These are phyloP conservation scores for Fusarium avenaceum DNA, from an alignment of 2,329 filamentous ascomycete species.

Conservation along the genomic window DNA sequence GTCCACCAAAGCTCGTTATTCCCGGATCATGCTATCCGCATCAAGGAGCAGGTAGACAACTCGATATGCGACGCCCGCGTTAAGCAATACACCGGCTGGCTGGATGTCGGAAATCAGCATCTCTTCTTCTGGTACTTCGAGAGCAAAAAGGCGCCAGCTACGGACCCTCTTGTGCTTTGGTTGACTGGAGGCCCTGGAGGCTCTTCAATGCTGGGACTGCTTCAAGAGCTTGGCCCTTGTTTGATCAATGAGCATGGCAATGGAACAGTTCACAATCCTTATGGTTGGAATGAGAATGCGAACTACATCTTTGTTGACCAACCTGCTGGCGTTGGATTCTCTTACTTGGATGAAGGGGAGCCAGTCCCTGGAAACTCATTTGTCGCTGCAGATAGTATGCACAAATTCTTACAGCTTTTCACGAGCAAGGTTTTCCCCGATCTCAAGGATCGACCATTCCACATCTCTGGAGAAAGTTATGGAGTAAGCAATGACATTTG, in stretches of 20 bases:
- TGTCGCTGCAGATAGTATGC: slow-evolving; percentile 34
- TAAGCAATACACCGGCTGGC: slow-evolving; percentile 43
- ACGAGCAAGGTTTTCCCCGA: slow-evolving; percentile 26
- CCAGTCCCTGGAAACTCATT: slow-evolving; percentile 35
- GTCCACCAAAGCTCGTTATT: slow-evolving; percentile 21
- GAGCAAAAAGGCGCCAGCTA: slow-evolving; percentile 29
- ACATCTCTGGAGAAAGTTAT: slow-evolving; percentile 42
- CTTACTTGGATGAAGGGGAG: slow-evolving; percentile 37
- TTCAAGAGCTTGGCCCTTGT: slow-evolving; percentile 40
- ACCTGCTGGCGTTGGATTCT: slow-evolving; percentile 41
- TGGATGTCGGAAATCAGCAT: slow-evolving; percentile 34
- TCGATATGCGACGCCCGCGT: slow-evolving; percentile 38
- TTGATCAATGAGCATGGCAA: slow-evolving; percentile 32
- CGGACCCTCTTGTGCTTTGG: slow-evolving; percentile 40
- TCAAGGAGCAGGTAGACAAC: slow-evolving; percentile 31
- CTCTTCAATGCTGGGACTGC: slow-evolving; percentile 36
- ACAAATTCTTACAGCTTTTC: slow-evolving; percentile 41
- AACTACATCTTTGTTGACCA: slow-evolving; percentile 45
- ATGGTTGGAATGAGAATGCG: slow-evolving; percentile 40
- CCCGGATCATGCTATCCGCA: slow-evolving; percentile 36
- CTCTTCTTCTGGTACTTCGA: slow-evolving; percentile 46
- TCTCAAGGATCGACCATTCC: slow-evolving; percentile 21
- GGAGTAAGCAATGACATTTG: not conserved
- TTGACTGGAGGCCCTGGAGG: slow-evolving; percentile 41
- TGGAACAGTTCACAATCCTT: slow-evolving; percentile 32